Base-by-base conservation (phyloP, 495 filamentous ascomycete species). In the Penicillium alfredii region DNA sequence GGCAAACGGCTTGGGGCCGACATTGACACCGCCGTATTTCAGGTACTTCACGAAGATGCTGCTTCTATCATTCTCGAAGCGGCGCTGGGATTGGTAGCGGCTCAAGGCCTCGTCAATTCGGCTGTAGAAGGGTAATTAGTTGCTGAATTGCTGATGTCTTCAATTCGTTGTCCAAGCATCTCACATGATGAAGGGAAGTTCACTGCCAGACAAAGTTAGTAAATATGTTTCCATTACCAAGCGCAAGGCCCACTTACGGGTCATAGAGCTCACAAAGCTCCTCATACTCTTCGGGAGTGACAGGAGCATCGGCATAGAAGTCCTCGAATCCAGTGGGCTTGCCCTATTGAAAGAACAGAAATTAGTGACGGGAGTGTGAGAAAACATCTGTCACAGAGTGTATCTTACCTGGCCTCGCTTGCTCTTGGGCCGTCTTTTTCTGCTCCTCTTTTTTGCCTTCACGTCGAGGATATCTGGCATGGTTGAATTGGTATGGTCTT, bases 41-140 rank as follows among this genome's bases (percentile, higher is more conserved):
- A 97, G 71, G 47, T 89, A 96, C 37, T 81, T 82, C 38, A 74
- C 68, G 65, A 99, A 93, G 15, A 92, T 52, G 18, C 69, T 64
- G 14, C 71, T 61, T 34, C 77, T 74, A 3, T 70, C 56, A 8
- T 62, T 53, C 36, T 87, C 75, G 35, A 94, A 70, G 37, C 83
- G 87, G 15, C 88, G 84, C 24, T 77, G 81, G 26, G 71, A 67
- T 40, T 80, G 70, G 66, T 80, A 99, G 6, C 87, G 82, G 40
- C 87, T 81, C 20, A 97, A 81, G 24, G 85, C 92, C 40, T 77
- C 79, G 55, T 97, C 82, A 11, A 97, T 84, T 26, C 92, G 88
- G 28, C 80, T 84, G 21, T 8, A 28, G 4, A 24, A 10, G 15
- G 35, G 15, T 47, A 20, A 11, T 13, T 12, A 21, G 25, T 8